Conservation (phyloP, 805 yeast species). For the Wickerhamomyces subpelliculosus region DNA sequence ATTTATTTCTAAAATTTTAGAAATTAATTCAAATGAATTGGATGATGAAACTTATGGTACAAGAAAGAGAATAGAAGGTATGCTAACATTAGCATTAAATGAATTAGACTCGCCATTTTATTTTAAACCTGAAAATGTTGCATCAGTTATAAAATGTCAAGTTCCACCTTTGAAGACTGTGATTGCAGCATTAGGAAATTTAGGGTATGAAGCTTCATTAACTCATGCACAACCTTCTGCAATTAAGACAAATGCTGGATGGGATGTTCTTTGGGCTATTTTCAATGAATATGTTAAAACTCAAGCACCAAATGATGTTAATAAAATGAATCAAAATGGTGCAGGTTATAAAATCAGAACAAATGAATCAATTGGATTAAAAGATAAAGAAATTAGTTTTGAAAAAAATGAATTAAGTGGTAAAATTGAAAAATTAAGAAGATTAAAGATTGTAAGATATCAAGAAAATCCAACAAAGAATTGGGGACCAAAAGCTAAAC, state of each 20-base stretch:
- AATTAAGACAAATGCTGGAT: conserved; percentile 86
- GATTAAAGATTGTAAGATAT: conserved; percentile 74
- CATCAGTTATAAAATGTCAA: conserved; percentile 71
- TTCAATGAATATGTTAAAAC: conserved; percentile 55
- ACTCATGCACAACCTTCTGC: conserved; percentile 87
- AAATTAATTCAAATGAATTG: conserved; percentile 40
- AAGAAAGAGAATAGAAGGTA: conserved; percentile 78
- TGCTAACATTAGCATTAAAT: conserved; percentile 75
- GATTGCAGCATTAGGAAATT: conserved; percentile 74
- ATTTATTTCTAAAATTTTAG: conserved; percentile 59
- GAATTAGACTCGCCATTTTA: conserved; percentile 77
- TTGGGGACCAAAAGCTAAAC: conserved; percentile 97
- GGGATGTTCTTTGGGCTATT: conserved; percentile 69
- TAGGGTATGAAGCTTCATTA: conserved; percentile 75
- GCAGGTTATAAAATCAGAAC: conserved; percentile 54
- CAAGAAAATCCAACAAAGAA: conserved; percentile 90
- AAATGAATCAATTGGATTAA: conserved; percentile 29
- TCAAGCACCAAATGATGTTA: conserved; percentile 30
- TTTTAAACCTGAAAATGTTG: conserved; percentile 69
- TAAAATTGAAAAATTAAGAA: conserved; percentile 54
- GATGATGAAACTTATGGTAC: conserved; percentile 66
- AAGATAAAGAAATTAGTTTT: conserved; percentile 42
- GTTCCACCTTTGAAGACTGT: conserved; percentile 73
- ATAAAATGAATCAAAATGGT: conserved; percentile 33
- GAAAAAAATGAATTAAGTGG: conserved; percentile 52